Conservation (phyloP, 176 grass and related monocot species). For the Oryza meyeriana region DNA sequence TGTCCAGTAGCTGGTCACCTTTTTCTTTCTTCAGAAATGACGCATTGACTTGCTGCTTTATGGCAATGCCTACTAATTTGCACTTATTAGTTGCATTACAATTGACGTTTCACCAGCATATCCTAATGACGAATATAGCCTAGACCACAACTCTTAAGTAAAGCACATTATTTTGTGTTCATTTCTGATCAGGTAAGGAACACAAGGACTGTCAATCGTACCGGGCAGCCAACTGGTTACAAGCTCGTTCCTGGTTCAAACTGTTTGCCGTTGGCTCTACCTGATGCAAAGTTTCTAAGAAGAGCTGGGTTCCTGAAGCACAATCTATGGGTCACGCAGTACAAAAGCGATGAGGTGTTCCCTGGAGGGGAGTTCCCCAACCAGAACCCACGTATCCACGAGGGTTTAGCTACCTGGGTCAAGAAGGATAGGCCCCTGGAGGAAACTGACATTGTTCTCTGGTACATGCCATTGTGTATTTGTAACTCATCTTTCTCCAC, state of each 20-base stretch:
- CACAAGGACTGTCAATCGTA: constrained; percentile 86
- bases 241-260: constrained; percentile 93
- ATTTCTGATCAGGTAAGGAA: constrained; percentile 70
- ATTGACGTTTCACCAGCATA: constrained; percentile 9
- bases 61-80: not conserved
- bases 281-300: constrained; percentile 88
- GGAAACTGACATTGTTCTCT: constrained; percentile 94
- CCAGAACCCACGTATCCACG: constrained; percentile 88
- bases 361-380: constrained; percentile 97
- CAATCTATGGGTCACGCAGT: constrained; percentile 96
- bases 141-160: not conserved
- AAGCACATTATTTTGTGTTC: not conserved
- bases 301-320: constrained; percentile 97
- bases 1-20: not conserved
- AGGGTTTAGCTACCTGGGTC: constrained; percentile 97
- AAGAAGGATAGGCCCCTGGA: constrained; percentile 86
- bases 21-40: not conserved
- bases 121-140: not conserved
- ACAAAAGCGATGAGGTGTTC: constrained; percentile 84
- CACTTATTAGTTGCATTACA: not conserved
- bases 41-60: not conserved
- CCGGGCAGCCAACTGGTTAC: constrained; percentile 95
- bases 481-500: not conserved
- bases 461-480: constrained; percentile 37
- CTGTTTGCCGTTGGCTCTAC: constrained; percentile 66